A percentile compares a stretch with the other conserved stretches of the same genome.
Conservation (phyloP, 1,284 basidiomycete genomes). For the Fomes fomentarius region DNA sequence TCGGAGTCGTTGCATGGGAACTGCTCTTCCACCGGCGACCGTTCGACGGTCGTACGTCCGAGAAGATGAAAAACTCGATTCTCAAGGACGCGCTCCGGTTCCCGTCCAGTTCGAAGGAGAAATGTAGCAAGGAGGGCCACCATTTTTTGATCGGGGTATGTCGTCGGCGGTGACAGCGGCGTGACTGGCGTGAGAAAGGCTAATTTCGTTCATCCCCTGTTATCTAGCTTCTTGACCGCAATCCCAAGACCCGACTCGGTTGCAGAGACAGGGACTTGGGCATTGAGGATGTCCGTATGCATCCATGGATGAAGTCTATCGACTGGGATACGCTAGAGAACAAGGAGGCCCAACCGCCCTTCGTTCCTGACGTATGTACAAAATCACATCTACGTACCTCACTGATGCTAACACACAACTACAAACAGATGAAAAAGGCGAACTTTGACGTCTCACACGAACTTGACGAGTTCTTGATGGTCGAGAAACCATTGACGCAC, state of each 20-base stretch:
- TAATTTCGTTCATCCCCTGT: too few relatives aligned
- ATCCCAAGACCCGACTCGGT: constrained; percentile 80
- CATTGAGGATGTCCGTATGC: constrained; percentile 75
- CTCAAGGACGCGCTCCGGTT: constrained; percentile 75
- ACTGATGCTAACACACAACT: background rate
- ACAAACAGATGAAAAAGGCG: constrained; percentile 86
- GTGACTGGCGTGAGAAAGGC: too few relatives aligned
- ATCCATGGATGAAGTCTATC: constrained; percentile 86
- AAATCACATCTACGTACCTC: constrained; percentile 2
- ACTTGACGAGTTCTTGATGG: constrained; percentile 91
- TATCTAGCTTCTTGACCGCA: constrained; percentile 72
- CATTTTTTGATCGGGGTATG: background rate
- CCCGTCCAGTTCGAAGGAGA: constrained; percentile 77
- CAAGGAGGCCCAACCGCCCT: constrained; percentile 85
- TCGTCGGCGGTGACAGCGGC: too few relatives aligned
- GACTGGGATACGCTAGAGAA: constrained; percentile 87
- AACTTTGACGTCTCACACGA: constrained; percentile 99
- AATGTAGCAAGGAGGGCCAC: constrained; percentile 41
- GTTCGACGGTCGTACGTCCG: constrained; percentile 65
- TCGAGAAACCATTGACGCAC: constrained; percentile 92
- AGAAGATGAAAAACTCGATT: constrained; percentile 88
- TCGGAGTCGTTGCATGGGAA: constrained; percentile 92
- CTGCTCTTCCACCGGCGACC: constrained; percentile 90
- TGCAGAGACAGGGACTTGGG: constrained; percentile 82
- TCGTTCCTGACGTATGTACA: constrained; percentile 85